These are phyloP conservation scores for Arthrobotrys sinensis DNA, from an alignment of 2,329 filamentous ascomycete genomes.

Conservation along the genomic window DNA sequence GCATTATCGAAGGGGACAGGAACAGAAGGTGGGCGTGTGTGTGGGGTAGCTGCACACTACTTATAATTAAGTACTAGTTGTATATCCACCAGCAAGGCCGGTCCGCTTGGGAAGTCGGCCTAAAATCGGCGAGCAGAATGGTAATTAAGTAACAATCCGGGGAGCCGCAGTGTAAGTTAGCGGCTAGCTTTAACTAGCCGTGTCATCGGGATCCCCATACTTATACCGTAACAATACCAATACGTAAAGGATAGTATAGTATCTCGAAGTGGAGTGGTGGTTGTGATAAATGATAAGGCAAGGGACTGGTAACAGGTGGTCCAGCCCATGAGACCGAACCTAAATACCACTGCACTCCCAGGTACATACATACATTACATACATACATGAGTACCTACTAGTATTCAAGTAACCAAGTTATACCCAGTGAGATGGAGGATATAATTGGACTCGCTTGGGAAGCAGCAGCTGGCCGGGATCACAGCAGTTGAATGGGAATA, in stretches of 20 bases:
- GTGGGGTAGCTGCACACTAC: conserved; percentile 15
- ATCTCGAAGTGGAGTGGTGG: neutral
- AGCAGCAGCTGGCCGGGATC: conserved; percentile 11
- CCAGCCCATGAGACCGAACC: no score
- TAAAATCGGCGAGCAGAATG: conserved; percentile 36
- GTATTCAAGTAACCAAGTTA: no score
- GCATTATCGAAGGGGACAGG: conserved; percentile 27
- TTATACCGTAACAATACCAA: neutral
- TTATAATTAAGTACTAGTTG: neutral
- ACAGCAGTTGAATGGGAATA: neutral
- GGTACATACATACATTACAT: no score
- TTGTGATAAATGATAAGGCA: neutral
- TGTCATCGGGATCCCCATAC: neutral
- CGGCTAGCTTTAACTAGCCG: conserved; percentile 3
- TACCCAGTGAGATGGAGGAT: no score
- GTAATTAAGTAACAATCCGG: neutral
- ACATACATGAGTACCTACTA: no score
- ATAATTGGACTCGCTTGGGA: conserved; percentile 5
- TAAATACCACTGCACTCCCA: no score
- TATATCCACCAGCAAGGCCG: neutral
- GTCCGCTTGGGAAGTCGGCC: conserved; percentile 17
- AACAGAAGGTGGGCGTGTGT: conserved; percentile 42
- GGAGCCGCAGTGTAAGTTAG: conserved; percentile 19
- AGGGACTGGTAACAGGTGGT: conserved; percentile 1
- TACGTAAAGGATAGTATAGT: no score